Base-by-base conservation (phyloP, 2,329 filamentous ascomycete species). In the Tolypocladium album region DNA sequence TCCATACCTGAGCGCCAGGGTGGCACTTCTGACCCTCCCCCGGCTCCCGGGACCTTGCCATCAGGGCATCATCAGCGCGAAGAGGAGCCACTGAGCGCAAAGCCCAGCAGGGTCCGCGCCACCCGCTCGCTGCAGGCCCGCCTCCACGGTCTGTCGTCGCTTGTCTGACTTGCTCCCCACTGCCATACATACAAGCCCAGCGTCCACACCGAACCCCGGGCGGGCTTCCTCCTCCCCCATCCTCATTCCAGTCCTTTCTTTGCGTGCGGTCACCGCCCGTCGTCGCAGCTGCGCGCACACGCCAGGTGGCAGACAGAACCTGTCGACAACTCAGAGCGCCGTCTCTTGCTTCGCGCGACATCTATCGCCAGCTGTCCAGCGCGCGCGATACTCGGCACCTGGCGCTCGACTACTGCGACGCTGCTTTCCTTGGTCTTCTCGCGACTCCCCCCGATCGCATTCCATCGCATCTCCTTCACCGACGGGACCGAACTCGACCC, bases 201-300 rank as follows among this genome's bases (percentile, higher is more conserved):
- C 60, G 59, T 56, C 60, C 58, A 57, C 62, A 55, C 58, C 57
- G 15, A 59, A 45, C 60, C 59, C 58, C 55, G 56, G 64, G 50
- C 17, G 27, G 17, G 31, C 50, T 36, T 65, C 65, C 64, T 63
- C 65, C 65, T 64, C 63, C 63, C 64, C 64, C 67, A 62, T 66
- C 67, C 64, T 64, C 65, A 67, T 69, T 69, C 67, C 68, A 68
- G 68, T 73, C 71, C 62, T n/a, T 65, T 71, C 71, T 63, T 69
- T 72, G 69, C 69, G 66, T 67, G 47, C 24, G 43, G 22, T 24
- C 47, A 11, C 47, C 15, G 15, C 17, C 20, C 50, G 50, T 53
- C 50, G 50, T 36, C 62, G 64, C 62, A 61, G 62, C 61, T 63
- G 60, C 64, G 60, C 65, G 61, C 56, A 53, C 53, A 42, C 55